Conservation (phyloP, 345 rosid genomes). For the Brassica cretica region DNA sequence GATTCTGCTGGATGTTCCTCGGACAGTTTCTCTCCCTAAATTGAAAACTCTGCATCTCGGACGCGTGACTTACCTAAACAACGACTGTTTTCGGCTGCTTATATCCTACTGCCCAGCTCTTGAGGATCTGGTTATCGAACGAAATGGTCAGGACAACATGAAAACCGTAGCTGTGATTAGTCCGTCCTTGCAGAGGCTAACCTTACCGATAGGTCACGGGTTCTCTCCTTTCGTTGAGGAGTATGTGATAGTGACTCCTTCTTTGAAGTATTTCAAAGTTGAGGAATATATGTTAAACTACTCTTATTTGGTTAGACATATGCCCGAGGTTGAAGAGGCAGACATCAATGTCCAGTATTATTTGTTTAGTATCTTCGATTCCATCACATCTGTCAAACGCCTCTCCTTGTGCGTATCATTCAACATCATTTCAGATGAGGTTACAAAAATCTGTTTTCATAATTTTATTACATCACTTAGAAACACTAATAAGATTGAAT, state of each 20-base stretch:
- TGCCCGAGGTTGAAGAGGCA: slow-evolving; percentile 1
- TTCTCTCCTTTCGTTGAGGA: background rate
- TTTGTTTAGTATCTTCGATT: background rate
- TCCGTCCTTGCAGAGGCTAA: background rate
- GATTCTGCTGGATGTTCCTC: slow-evolving; percentile 9
- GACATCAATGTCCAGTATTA: background rate
- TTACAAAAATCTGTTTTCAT: background rate
- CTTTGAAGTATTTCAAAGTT: background rate
- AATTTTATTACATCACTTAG: background rate
- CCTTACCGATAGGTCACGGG: background rate
- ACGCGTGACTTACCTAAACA: background rate
- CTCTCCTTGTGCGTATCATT: background rate
- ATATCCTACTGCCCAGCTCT: slow-evolving; percentile 1
- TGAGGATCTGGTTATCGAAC: background rate
- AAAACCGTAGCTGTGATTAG: background rate
- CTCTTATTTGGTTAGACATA: background rate
- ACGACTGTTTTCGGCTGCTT: background rate
- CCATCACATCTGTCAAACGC: slow-evolving; percentile 2
- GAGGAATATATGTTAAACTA: background rate
- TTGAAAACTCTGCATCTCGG: background rate
- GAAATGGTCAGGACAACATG: background rate
- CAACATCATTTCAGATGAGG: background rate
- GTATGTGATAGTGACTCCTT: background rate
- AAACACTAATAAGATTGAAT: background rate
- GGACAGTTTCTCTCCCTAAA: background rate